Percentiles rank a stretch among this genome's conserved stretches.
Conservation (phyloP, 371 early-diverging fungal species). For the Smittium culicis region DNA sequence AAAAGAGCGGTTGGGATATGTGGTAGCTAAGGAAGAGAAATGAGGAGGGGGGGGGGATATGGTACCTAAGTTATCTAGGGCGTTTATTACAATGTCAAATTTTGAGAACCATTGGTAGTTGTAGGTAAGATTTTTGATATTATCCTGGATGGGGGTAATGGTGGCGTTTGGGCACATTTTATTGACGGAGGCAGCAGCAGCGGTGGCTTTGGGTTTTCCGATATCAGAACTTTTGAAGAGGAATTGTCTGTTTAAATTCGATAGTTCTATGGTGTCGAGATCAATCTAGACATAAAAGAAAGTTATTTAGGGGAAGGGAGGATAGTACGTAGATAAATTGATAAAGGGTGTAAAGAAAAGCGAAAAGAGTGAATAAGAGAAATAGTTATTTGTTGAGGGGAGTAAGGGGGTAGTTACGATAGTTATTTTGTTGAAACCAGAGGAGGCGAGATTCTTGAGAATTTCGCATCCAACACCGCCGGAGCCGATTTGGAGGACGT, state of each 20-base stretch:
- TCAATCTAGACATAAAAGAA: slow-evolving; percentile 45
- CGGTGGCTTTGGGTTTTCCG: slow-evolving; percentile 73
- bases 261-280: slow-evolving; percentile 95
- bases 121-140: slow-evolving; percentile 71
- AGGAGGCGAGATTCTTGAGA: slow-evolving; percentile 81
- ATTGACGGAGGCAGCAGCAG: slow-evolving; percentile 21
- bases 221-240: slow-evolving; percentile 90
- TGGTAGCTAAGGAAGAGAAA: background rate
- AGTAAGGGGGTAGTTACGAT: slow-evolving; percentile 31
- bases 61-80: slow-evolving; percentile 84
- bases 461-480: slow-evolving; percentile 99
- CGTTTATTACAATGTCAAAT: slow-evolving; percentile 94
- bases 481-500: slow-evolving; percentile 64
- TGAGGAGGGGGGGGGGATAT: background rate
- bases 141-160: slow-evolving; percentile 63
- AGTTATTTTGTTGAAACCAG: slow-evolving; percentile 75
- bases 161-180: slow-evolving; percentile 55
- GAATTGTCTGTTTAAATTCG: slow-evolving; percentile 98
- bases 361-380: slow-evolving; percentile 38
- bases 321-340: no score
- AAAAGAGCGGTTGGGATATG: no score
- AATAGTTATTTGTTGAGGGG: background rate
- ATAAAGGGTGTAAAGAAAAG: no score
- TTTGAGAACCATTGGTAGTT: slow-evolving; percentile 74
- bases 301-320: no score